phyloP scores from a whole-genome alignment of 768 basidiomycete genomes.

The Leccinum variicolor region DNA sequence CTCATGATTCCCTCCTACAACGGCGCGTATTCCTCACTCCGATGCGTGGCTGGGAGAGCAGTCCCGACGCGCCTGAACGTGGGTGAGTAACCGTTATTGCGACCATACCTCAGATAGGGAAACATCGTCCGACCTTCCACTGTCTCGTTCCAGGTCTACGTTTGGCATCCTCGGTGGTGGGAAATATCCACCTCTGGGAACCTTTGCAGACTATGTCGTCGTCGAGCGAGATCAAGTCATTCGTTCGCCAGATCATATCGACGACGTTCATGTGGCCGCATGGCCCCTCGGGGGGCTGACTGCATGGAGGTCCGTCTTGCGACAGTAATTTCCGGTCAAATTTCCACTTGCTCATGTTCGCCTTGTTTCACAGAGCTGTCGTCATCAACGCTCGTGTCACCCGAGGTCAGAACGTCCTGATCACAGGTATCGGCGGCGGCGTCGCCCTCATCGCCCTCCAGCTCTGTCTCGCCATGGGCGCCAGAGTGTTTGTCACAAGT shows the following conservation, averaged over 20 bases:
- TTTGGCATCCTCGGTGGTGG: constrained; percentile 69
- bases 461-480: constrained; percentile 69
- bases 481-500: constrained; percentile 79
- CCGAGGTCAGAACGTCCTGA: constrained; percentile 67
- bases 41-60: constrained; percentile 67
- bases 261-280: constrained; percentile 65
- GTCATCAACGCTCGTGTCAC: constrained; percentile 64
- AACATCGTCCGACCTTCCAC: neutral
- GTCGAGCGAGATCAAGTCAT: constrained; percentile 76
- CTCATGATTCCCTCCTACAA: constrained; percentile 53
- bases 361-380: constrained; percentile 45
- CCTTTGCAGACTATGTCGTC: constrained; percentile 73
- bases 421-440: constrained; percentile 82
- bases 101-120: neutral
- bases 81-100: constrained; percentile 37
- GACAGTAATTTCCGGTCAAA: neutral
- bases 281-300: constrained; percentile 79
- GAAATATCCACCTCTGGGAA: constrained; percentile 53
- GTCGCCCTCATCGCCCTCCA: constrained; percentile 78
- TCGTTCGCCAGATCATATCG: constrained; percentile 60
- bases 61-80: constrained; percentile 63
- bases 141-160: constrained; percentile 27
- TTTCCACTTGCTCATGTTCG: neutral
- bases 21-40: constrained; percentile 75
- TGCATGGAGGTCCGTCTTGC: constrained; percentile 67